Base-by-base conservation (phyloP, 805 yeast species). In the Clavispora phyllophila region DNA sequence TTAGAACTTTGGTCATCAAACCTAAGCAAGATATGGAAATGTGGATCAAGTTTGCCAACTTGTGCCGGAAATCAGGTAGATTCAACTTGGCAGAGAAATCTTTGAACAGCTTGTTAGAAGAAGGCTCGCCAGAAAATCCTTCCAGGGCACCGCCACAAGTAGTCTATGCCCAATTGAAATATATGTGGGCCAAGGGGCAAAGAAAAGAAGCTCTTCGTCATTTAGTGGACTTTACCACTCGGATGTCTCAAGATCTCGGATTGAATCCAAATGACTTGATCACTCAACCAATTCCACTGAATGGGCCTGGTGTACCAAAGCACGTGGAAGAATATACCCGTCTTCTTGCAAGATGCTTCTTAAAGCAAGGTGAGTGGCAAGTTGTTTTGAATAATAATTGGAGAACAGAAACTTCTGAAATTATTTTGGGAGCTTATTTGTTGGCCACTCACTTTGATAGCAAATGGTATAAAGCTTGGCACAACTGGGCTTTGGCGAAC, bases 341-440 rank as follows among this genome's bases (percentile, higher is more conserved):
- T 51, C 69, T 95, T 22, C 68, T 93, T 35, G 97, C 99, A 0
- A 76, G 98, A 49, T 93, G 99, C 56, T 93, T 90, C 68, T 72
- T 91, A 63, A 95, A 93, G 57, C 99, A 93, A 66, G 99, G 99
- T 53, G 97, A 93, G 62, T 93, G 99, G 99, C 93, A 89, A 58
- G 86, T 91, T 46, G 82, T 85, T 0, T 65, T 91, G 51, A 84
- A 84, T 45, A 76, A 72, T 37, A 79, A 79, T 48, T 91, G 98
- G 98, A 76, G 87, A 46, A 74, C 80, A 9, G 85, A 82, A 47
- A 71, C 74, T 28, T 81, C 90, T 1, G 90, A 88, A 35, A 84
- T 90, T 1, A 88, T 93, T 50, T 67, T 93, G 45, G 96, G 97
- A 10, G 89, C 97, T 0, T 93, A 87, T 60, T 68, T 93, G 42